A percentile compares a stretch with the other conserved stretches of the same genome.
phyloP scores from a whole-genome alignment of 441 rosid genomes.

The Gossypium trilobum region DNA sequence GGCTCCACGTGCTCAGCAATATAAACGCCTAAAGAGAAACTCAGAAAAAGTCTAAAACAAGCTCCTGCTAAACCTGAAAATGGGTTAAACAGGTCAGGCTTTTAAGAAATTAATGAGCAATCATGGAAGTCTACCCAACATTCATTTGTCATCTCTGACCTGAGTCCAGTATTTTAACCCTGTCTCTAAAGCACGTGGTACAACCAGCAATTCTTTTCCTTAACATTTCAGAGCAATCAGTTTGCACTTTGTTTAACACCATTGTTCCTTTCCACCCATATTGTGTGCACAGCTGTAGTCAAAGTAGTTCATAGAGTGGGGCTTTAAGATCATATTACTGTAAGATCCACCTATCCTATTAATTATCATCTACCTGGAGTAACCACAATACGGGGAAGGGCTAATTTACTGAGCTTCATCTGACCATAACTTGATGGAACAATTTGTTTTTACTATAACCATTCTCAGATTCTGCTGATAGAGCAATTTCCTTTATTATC shows the following conservation, averaged over 20 bases:
- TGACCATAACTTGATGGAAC: background rate
- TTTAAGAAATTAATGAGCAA: background rate
- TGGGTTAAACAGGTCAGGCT: background rate
- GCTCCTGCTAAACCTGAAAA: background rate
- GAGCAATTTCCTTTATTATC: background rate
- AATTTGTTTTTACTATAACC: background rate
- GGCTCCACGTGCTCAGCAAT: background rate
- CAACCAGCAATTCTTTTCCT: background rate
- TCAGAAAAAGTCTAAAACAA: background rate
- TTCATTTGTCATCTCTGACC: slow-evolving; percentile 1
- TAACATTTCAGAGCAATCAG: background rate
- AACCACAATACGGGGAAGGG: background rate
- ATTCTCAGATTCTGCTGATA: background rate
- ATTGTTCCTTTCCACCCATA: background rate
- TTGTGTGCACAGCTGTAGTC: background rate
- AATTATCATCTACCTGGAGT: background rate
- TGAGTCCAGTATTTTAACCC: background rate
- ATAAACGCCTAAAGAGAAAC: background rate
- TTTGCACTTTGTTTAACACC: background rate
- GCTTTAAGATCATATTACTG: background rate
- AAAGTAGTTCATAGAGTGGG: background rate
- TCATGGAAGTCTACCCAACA: background rate
- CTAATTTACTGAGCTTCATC: background rate
- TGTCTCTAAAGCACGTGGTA: background rate
- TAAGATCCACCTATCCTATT: background rate